Evolutionary conservation across 371 early-diverging fungal species (phyloP).

Genomic region (Mortierella sp.): DNA sequence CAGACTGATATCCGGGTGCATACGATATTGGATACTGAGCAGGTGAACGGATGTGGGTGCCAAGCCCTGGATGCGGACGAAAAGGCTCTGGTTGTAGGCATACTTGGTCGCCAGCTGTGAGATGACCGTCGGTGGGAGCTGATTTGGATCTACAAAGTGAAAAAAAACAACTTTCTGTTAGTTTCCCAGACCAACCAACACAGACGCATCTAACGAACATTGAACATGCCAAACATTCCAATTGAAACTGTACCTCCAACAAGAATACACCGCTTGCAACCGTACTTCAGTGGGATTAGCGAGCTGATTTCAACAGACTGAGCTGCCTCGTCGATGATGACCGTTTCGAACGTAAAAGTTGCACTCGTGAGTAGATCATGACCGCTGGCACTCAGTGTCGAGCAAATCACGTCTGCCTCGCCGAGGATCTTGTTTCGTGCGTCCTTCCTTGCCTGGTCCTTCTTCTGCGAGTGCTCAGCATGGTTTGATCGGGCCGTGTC

Average conservation of each 20-base stretch:
- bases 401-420: constrained; percentile 80
- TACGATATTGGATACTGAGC: constrained; percentile 95
- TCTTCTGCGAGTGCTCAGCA: constrained; percentile 44
- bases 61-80: constrained; percentile 81
- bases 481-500: constrained; percentile 49
- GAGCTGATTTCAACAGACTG: constrained; percentile 94
- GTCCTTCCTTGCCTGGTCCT: constrained; percentile 61
- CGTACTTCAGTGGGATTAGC: constrained; percentile 92
- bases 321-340: constrained; percentile 98
- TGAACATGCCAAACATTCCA: too few relatives aligned
- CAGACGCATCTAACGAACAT: too few relatives aligned
- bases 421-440: constrained; percentile 77
- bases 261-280: constrained; percentile 85
- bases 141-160: constrained; percentile 89
- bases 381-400: constrained; percentile 90
- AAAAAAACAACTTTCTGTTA: too few relatives aligned
- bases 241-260: too few relatives aligned
- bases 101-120: constrained; percentile 79
- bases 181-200: too few relatives aligned
- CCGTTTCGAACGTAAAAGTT: constrained; percentile 76
- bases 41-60: constrained; percentile 75
- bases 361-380: constrained; percentile 81
- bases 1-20: constrained; percentile 94
- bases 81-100: constrained; percentile 91
- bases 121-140: constrained; percentile 95